Evolutionary conservation across 192 early-diverging fungal species (phyloP), one percentile per base, ranked within the genome.

Genomic region (Backusella tuberculispora): DNA sequence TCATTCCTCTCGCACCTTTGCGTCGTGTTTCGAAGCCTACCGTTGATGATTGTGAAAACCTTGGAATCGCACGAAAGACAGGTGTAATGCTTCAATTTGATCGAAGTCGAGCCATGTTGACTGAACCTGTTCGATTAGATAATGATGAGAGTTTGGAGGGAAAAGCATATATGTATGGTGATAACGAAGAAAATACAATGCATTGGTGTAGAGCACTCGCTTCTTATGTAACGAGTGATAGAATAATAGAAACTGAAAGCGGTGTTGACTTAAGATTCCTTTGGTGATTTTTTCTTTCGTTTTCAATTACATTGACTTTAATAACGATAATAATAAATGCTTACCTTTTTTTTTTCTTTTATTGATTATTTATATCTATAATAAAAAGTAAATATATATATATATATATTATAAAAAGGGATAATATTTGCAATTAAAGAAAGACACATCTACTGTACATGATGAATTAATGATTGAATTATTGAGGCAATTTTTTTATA

Each of bases 191-290:
- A 9, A 69, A 69, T 37, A 69, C 68, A 34, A 47, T 69, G 19
- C 45, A 69, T 47, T 69, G 68, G 68, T 26, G 68, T 17, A 46
- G 68, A 69, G 68, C 68, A 29, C 6, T 69, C 14, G 42, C 24
- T 34, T 21, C 68, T 14, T 47, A 34, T 66, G 13, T 66, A 4
- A 67, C 40, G 10, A 60, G 53, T 60, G 53, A 60, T 26, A 60
- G 53, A 60, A 26, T 60, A 24, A 60, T 12, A 60, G 53, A 60
- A 26, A 67, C 66, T 42, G 38, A 67, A 67, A 19, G 26, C 17
- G 68, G 68, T 29, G 26, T 69, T 46, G 68, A 69, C 45, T 34
- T 69, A 69, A 43, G 68, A 21, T 69, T 69, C 6, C 68, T 69
- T 26, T 69, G 68, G 68, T 69, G 15, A 67, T 48, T 34, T 72